Evolutionary conservation across 75 land plant genomes (phyloP).

Genomic region (Gnetum montanum): DNA sequence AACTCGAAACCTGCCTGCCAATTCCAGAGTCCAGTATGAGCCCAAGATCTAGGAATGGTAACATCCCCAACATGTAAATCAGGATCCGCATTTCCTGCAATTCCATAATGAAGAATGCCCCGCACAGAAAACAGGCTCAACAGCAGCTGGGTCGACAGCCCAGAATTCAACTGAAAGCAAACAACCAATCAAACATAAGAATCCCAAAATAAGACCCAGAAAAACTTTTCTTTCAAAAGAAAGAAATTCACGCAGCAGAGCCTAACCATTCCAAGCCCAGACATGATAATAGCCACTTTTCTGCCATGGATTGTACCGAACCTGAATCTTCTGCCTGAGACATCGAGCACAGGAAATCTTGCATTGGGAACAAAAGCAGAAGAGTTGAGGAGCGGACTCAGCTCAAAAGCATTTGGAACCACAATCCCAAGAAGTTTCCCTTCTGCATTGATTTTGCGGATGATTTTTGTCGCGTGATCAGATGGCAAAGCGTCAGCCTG

Average conservation of each 20-base stretch:
- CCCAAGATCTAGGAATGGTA: constrained; percentile 45
- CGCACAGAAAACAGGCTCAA: constrained; percentile 28
- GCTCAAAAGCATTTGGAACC: constrained; percentile 35
- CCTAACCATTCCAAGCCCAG: constrained; percentile 46
- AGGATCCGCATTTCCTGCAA: constrained; percentile 54
- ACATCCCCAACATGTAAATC: constrained; percentile 43
- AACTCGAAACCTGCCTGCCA: too few species aligned
- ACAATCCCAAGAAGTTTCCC: constrained; percentile 39
- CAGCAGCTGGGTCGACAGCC: constrained; percentile 34
- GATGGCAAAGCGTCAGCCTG: too few species aligned
- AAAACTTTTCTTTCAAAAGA: background rate
- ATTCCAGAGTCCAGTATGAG: constrained; percentile 67
- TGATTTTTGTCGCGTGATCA: background rate
- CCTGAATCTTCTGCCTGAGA: constrained; percentile 42
- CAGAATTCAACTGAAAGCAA: constrained; percentile 46
- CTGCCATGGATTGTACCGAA: constrained; percentile 23
- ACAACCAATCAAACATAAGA: background rate
- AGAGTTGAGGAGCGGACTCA: constrained; percentile 24
- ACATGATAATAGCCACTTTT: constrained; percentile 41
- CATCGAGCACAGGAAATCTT: too few species aligned
- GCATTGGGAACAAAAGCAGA: too few species aligned
- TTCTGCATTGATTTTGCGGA: constrained; percentile 10
- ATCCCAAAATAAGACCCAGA: background rate
- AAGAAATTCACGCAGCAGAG: background rate
- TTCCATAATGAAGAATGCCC: constrained; percentile 51